Evolutionary conservation across 257 asterid genomes (phyloP), one percentile per base, ranked within the genome.

Genomic region (Lantana camara): DNA sequence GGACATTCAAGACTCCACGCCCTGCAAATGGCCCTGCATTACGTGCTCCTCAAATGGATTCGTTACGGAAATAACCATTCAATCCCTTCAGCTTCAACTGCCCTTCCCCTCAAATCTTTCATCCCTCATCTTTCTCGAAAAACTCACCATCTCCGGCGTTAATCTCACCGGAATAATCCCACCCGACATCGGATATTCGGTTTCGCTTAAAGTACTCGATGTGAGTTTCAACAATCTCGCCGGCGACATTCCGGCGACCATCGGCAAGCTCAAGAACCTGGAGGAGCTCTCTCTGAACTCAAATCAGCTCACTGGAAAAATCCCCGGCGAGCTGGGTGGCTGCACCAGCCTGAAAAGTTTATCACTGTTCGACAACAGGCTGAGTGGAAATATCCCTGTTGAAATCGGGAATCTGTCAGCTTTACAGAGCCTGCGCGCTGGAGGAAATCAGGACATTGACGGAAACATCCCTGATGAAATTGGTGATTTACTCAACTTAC

Each of bases 31-130:
- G 96, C 68, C 92, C 1, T 70, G 41, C 80, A 70, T 86, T n/a
- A 55, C 73, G 0, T 89, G 96, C 59, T 82, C 92, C 13, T 14
- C 69, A 7, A 64, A 77, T 17, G 55, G 56, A 48, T 73, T 70
- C 21, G 93, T 89, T 21, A 73, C 79, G 0, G 72, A 70, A 55
- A 84, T 89, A 6, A 60, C 69, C 20, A 80, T 89, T 23, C 83
- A 80, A 38, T 84, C 84, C 1, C 9, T 84, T 27, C 85, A 67
- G 46, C 67, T 89, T n/a, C 76, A 78, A 14, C 73, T 80, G 13
- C 83, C 95, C 3, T 84, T 89, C 34, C 96, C 95, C n/a, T 73
- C 93, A 16, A 83, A 83, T 64, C 77, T 88, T 32, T 82, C 96
- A 0, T 78, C 88, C 21, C 79, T 88, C 5, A 64, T 12, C 1